phyloP scores from a whole-genome alignment of 2,329 filamentous ascomycete species.

The Pseudogymnoascus sp. region DNA sequence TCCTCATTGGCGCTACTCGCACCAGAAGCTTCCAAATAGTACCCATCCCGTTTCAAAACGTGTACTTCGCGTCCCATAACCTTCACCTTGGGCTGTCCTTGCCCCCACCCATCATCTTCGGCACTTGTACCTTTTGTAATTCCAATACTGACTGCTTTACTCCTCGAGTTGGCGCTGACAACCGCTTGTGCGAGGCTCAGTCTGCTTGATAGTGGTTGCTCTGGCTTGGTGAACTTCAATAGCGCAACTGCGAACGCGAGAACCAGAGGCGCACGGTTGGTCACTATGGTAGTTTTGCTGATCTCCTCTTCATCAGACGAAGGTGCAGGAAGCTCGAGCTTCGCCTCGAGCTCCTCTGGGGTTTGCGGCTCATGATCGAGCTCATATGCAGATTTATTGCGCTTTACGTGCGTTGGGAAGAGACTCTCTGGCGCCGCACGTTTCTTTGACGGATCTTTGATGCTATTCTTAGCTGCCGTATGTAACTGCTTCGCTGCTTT shows the following conservation, averaged over 20 bases:
- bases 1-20: not conserved
- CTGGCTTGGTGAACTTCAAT: constrained; percentile 74
- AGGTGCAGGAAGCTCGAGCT: constrained; percentile 50
- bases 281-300: constrained; percentile 51
- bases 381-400: constrained; percentile 24
- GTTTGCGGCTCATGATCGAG: constrained; percentile 24
- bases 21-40: constrained; percentile 42
- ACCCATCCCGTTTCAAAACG: constrained; percentile 72
- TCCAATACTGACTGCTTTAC: constrained; percentile 69
- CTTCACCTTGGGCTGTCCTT: constrained; percentile 63
- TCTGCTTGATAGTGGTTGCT: constrained; percentile 76
- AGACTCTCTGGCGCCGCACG: constrained; percentile 16
- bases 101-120: constrained; percentile 63
- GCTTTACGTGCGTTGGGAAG: constrained; percentile 19
- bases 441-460: constrained; percentile 19
- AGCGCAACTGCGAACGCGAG: constrained; percentile 71
- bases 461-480: constrained; percentile 23
- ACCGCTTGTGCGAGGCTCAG: constrained; percentile 78
- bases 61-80: constrained; percentile 68
- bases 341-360: constrained; percentile 55
- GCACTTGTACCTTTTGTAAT: constrained; percentile 57
- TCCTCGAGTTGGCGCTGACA: constrained; percentile 71
- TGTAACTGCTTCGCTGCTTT: constrained; percentile 27
- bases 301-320: constrained; percentile 53
- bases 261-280: constrained; percentile 75